Base-by-base conservation (phyloP, 768 basidiomycete species). In the Amanita jacksonii region DNA sequence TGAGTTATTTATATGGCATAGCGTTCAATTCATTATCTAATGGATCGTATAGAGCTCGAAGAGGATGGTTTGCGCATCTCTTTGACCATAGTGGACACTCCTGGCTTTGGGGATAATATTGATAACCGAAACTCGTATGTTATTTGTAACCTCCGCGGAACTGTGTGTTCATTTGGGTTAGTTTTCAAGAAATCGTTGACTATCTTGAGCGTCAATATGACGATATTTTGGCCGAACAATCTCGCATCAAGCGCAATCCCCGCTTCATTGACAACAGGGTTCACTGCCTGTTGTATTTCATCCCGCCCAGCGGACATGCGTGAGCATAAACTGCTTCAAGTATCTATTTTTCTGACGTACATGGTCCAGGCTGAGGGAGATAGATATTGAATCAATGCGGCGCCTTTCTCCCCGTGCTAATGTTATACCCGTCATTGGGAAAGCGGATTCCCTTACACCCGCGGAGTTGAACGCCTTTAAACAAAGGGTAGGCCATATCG, bases 151-250 rank as follows among this genome's bases (percentile, higher is more conserved):
- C 6, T 31, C 42, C 18, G 19, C 28, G 16, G 23, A 15, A 28
- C 47, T 47, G n/a, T n/a, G n/a, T n/a, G n/a, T n/a, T n/a, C n/a
- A n/a, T n/a, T n/a, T n/a, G n/a, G n/a, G n/a, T 45, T 48, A 90
- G 88, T 33, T 93, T 91, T 70, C 80, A 83, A 55, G 88, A 91
- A 61, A 92, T 94, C 49, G 74, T 85, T 48, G 78, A 73, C 50
- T 82, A 91, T 62, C 73, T 94, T 47, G 89, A 94, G 64, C 77
- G 87, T 32, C 88, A 92, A 72, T 92, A 90, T 68, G 89, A 92
- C 54, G 87, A 92, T 55, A 88, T 91, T 53, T 73, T 94, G 41
- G 85, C 87, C 16, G 72, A 74, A 49, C 89, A 92, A 68, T 87
- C 84, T 25, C 73, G 90, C 51, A 94, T 92, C 65, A 91, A 85